Conservation (phyloP, 2,329 filamentous ascomycete genomes). For the Sporothrix pseudoabietina region DNA sequence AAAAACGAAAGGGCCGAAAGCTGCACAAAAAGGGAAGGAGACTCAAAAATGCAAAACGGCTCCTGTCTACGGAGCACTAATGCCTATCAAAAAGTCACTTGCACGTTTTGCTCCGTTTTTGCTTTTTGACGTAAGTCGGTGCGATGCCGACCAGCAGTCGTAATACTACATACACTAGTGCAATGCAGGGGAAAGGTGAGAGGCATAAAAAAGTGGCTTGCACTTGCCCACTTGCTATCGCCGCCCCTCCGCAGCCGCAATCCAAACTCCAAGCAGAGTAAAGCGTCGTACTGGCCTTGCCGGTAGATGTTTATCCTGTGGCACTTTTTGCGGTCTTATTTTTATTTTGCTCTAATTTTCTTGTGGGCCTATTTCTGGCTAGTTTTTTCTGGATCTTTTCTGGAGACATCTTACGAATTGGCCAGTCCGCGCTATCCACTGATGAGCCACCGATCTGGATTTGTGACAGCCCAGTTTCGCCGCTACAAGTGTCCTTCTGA, state of each 20-base stretch:
- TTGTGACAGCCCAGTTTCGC: not conserved
- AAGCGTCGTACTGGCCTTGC: not conserved
- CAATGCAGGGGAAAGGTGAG: not conserved
- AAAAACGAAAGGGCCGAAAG: constrained; percentile 11
- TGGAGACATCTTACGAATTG: not conserved
- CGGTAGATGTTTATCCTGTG: not conserved
- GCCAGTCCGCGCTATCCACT: not conserved
- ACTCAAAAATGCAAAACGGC: not conserved
- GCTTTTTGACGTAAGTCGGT: not conserved
- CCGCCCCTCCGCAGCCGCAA: not conserved
- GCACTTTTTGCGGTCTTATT: not conserved
- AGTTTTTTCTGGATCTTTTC: constrained; percentile 15
- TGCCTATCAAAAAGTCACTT: not conserved
- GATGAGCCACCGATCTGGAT: not conserved
- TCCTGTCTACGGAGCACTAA: not conserved
- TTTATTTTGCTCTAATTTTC: not conserved
- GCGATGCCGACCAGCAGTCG: not conserved
- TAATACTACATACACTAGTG: not conserved
- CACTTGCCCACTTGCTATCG: not conserved
- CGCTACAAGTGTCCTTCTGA: not conserved
- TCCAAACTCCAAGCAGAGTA: not conserved
- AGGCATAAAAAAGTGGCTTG: not conserved
- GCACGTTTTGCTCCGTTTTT: constrained; percentile 4
- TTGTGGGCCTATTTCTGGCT: not conserved
- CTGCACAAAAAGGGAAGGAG: not conserved